Evolutionary conservation across 2,329 filamentous ascomycete genomes (phyloP).

Genomic region (Exutisphaerella laricina): DNA sequence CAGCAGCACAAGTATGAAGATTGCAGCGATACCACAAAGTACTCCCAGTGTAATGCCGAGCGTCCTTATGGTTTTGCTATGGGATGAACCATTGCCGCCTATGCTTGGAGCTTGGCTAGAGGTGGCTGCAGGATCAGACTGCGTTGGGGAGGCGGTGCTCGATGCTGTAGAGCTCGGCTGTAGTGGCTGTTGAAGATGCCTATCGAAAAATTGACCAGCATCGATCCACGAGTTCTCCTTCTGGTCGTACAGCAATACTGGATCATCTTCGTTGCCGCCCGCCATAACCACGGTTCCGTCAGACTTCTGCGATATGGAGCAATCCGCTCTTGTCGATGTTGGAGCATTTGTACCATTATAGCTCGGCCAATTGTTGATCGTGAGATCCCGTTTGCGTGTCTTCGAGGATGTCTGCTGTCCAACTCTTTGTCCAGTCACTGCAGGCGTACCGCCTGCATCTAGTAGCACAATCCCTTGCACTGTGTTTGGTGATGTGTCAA

Average conservation of each 20-base stretch:
- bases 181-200: slow-evolving; percentile 33
- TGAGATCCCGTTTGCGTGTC: slow-evolving; percentile 49
- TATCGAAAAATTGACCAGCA: slow-evolving; percentile 57
- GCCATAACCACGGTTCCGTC: slow-evolving; percentile 68
- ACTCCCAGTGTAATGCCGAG: slow-evolving; percentile 77
- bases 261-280: slow-evolving; percentile 63
- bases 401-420: slow-evolving; percentile 26
- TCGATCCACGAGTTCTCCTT: slow-evolving; percentile 73
- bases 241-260: slow-evolving; percentile 72
- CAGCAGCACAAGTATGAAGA: slow-evolving; percentile 69
- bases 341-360: slow-evolving; percentile 76
- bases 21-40: slow-evolving; percentile 65
- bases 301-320: slow-evolving; percentile 62
- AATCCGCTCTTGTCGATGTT: slow-evolving; percentile 57
- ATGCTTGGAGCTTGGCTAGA: slow-evolving; percentile 33
- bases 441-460: slow-evolving; percentile 51
- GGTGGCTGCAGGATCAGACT: slow-evolving; percentile 33
- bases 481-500: slow-evolving; percentile 65
- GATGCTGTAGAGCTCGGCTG: slow-evolving; percentile 26
- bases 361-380: slow-evolving; percentile 61
- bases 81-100: slow-evolving; percentile 32
- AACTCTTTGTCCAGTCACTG: slow-evolving; percentile 46
- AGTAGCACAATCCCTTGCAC: slow-evolving; percentile 66
- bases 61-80: slow-evolving; percentile 52
- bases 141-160: slow-evolving; percentile 31